Base-by-base conservation (phyloP, 164 flowering plant species). In the Kingdonia uniflora region DNA sequence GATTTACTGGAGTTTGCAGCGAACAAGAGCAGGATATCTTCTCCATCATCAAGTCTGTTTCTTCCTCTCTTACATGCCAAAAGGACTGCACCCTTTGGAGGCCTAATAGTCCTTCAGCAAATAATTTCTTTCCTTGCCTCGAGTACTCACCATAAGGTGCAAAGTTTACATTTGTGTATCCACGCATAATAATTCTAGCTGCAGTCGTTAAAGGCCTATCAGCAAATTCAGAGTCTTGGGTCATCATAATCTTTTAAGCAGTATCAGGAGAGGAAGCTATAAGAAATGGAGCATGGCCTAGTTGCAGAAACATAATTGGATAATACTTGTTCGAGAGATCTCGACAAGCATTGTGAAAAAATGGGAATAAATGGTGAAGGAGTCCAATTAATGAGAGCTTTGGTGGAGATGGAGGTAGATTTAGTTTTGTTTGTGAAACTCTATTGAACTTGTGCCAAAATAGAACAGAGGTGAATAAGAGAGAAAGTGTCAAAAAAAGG, bases 251-350 rank as follows among this genome's bases (percentile, higher is more conserved):
- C 44, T 41, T 11, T 29, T 16, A 3, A 41, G 44, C 44, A 14
- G 10, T 41, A 14, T 6, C 44, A 3, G 44, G 16, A 13, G 44
- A 41, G 15, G 44, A 41, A 41, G 10, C 44, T 41, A 41, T 41
- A 41, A 41, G 15, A 29, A 51, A 15, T 8, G 57, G 56, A 13
- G 37, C 5, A 8, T 44, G 51, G 12, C 63, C 63, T 2, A 16
- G 2, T 3, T 41, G n/a, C 44, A 41, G 4, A 11, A 41, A 11
- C 12, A 41, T 1, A 11, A 41, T 14, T 41, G 44, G 44, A 11
- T 11, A 5, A 41, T 41, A 41, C n/a, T 41, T 41, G 12, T 41
- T 11, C 4, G 44, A 41, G n/a, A 41, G 44, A 14, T 41, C 44
- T 3, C 1, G 44, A 11, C 4, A 16, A 41, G 15, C 4, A 16